These are phyloP conservation scores for Clarireedia homoeocarpa DNA, from an alignment of 2,329 filamentous ascomycete genomes.

Conservation along the genomic window DNA sequence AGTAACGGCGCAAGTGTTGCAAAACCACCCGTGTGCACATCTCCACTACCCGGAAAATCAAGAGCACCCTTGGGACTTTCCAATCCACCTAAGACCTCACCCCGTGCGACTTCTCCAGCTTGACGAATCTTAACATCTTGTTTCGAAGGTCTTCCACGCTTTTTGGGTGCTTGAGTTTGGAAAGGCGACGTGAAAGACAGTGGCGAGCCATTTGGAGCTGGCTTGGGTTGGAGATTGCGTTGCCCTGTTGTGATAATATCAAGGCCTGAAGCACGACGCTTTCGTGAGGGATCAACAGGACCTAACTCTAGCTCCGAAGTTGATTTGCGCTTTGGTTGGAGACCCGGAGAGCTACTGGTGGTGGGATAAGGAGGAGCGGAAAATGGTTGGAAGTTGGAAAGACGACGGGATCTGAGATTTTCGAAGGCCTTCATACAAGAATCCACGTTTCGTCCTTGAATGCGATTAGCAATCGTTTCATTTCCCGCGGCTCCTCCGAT, in stretches of 20 bases:
- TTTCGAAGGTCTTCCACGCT: constrained; percentile 28
- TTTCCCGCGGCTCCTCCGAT: neutral
- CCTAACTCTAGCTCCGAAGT: constrained; percentile 16
- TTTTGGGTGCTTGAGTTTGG: constrained; percentile 16
- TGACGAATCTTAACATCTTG: constrained; percentile 23
- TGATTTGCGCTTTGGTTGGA: constrained; percentile 22
- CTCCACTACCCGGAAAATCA: constrained; percentile 2
- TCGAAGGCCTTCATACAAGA: constrained; percentile 26
- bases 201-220: constrained; percentile 21
- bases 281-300: constrained; percentile 13
- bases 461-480: neutral
- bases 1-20: neutral
- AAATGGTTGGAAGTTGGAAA: neutral
- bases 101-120: constrained; percentile 21
- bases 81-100: constrained; percentile 22
- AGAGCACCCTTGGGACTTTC: constrained; percentile 3
- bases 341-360: constrained; percentile 5
- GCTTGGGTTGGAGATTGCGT: constrained; percentile 25
- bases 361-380: neutral
- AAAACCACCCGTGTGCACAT: constrained; percentile 1
- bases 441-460: constrained; percentile 23
- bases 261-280: constrained; percentile 20
- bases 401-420: constrained; percentile 9
- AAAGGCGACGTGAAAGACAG: constrained; percentile 15
- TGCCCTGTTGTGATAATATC: constrained; percentile 11